Conservation (phyloP, 768 basidiomycete species). For the Mycena vulgaris region DNA sequence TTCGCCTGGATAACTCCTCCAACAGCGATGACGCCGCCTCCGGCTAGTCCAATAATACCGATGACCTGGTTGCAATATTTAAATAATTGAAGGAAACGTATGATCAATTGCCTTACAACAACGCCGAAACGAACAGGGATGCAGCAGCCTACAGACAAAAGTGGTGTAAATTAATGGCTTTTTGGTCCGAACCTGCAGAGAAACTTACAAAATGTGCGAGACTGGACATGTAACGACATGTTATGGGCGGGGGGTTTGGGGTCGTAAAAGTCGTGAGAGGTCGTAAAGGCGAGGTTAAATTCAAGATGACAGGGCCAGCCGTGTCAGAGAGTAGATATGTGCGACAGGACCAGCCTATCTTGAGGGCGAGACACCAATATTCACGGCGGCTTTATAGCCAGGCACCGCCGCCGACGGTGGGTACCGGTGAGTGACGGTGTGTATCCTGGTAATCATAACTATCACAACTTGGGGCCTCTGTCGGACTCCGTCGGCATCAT, state of each 20-base stretch:
- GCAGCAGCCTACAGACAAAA: constrained; percentile 50
- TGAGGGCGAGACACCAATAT: constrained; percentile 27
- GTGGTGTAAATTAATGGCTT: too few relatives aligned
- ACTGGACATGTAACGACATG: constrained; percentile 53
- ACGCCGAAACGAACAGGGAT: constrained; percentile 65
- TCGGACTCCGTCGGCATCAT: not conserved
- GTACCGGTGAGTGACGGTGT: too few relatives aligned
- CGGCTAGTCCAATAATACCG: constrained; percentile 60
- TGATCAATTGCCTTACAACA: constrained; percentile 51
- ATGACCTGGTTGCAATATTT: constrained; percentile 50
- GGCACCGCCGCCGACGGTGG: constrained; percentile 9
- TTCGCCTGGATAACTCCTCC: constrained; percentile 55
- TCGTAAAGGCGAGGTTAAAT: constrained; percentile 30
- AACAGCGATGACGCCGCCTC: constrained; percentile 58
- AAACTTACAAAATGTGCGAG: constrained; percentile 59
- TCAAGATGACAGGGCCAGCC: constrained; percentile 47
- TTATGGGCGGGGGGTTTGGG: constrained; percentile 20
- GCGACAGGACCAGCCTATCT: constrained; percentile 66
- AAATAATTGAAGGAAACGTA: not conserved
- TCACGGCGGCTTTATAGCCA: constrained; percentile 50
- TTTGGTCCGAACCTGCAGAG: too few relatives aligned
- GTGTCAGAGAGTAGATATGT: constrained; percentile 43
- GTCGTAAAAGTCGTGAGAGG: constrained; percentile 35
- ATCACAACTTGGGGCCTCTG: constrained; percentile 7
- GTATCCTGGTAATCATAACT: constrained; percentile 17